Base-by-base conservation (phyloP, 176 grass and related monocot species). In the Secale cereale region DNA sequence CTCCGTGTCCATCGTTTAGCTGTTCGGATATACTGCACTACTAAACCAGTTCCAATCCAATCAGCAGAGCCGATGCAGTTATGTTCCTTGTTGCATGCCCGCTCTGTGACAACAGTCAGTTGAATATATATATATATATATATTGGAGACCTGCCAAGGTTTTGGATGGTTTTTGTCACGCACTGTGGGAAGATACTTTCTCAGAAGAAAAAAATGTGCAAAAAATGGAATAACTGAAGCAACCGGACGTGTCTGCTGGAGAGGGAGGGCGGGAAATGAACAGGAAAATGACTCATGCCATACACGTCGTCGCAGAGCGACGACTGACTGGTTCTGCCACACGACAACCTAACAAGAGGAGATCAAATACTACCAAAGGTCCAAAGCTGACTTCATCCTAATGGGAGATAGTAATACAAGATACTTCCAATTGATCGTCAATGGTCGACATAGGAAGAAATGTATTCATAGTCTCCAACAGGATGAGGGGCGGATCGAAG, bases 231-330 rank as follows among this genome's bases (percentile, higher is more conserved):
- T 68, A 32, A 70, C 78, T 78, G 29, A 8, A 57, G 1, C 30
- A 40, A 83, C 54, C 28, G 43, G 28, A 74, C 81, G 39, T 78
- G 86, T 72, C 37, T 25, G 65, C 7, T 4, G 65, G 23, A 67
- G 16, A 20, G 1, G 7, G 17, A 20, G 3, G 16, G 6, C 8
- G 2, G 14, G 28, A 14, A 33, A 66, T 68, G 37, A 12, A 39
- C 32, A 46, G 27, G 66, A 57, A 33, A 79, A 63, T 43, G 81
- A 80, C 66, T 11, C 19, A 23, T 71, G 28, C 17, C 65, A 31
- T 72, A 65, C n/a, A 64, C 75, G 48, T 54, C 75, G 48, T 40
- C 19, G 17, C 37, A n/a, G n/a, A n/a, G n/a, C n/a, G n/a, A n/a
- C n/a, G n/a, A n/a, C 23, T 43, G 28, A 56, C 43, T 50, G 35